phyloP scores from a whole-genome alignment of 805 yeast species.

The Kuraishia capsulata region DNA sequence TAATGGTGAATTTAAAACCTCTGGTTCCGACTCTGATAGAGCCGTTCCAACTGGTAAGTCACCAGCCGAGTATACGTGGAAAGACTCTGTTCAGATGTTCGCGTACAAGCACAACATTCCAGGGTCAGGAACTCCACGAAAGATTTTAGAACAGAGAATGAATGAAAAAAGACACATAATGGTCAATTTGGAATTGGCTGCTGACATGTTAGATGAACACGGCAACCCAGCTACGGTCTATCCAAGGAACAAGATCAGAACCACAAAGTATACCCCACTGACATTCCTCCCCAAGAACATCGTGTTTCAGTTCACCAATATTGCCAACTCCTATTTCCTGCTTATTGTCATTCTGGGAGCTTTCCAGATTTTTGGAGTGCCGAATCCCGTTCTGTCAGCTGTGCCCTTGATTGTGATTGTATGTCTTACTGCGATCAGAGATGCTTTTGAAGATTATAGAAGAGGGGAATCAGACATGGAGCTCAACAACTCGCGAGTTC shows the following conservation, averaged over 20 bases:
- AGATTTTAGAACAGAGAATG: neutral
- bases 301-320: constrained; percentile 43
- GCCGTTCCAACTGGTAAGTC: too few relatives aligned
- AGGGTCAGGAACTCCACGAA: constrained; percentile 1
- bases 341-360: constrained; percentile 46
- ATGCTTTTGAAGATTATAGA: constrained; percentile 70
- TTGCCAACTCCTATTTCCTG: constrained; percentile 53
- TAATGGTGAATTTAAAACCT: too few relatives aligned
- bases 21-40: too few relatives aligned
- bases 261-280: constrained; percentile 54
- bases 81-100: constrained; percentile 1
- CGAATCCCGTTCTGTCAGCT: constrained; percentile 64
- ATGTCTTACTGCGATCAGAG: constrained; percentile 62
- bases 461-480: constrained; percentile 58
- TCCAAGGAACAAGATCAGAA: constrained; percentile 50
- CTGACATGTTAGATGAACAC: constrained; percentile 26
- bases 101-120: constrained; percentile 2
- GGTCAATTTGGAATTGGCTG: constrained; percentile 55
- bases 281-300: constrained; percentile 50
- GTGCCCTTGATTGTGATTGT: constrained; percentile 80
- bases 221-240: constrained; percentile 28
- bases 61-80: too few relatives aligned
- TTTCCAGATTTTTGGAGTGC: constrained; percentile 66
- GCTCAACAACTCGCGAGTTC: constrained; percentile 57
- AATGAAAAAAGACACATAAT: constrained; percentile 35